phyloP scores from a whole-genome alignment of 768 basidiomycete genomes.

The Hypholoma sublateritium region DNA sequence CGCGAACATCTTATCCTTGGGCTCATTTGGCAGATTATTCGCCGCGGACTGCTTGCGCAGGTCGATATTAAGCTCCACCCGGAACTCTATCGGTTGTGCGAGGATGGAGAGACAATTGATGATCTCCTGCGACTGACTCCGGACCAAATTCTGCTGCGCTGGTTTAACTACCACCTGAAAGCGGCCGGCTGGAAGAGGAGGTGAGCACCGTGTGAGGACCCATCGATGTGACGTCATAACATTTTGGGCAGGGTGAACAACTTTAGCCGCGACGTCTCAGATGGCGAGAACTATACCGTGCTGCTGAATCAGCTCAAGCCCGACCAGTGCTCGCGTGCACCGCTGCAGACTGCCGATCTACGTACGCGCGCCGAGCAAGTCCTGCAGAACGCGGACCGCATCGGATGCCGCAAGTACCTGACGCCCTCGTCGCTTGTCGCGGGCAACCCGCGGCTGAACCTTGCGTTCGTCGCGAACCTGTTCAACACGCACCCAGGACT shows the following conservation, averaged over 20 bases:
- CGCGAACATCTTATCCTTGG: conserved; percentile 96
- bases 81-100: conserved; percentile 92
- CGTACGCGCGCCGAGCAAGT: conserved; percentile 89
- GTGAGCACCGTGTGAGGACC: conserved; percentile 34
- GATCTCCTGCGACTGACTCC: conserved; percentile 92
- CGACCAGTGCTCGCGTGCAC: conserved; percentile 86
- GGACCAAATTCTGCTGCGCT: conserved; percentile 95
- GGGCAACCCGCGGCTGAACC: conserved; percentile 96
- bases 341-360: conserved; percentile 83
- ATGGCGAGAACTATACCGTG: conserved; percentile 97
- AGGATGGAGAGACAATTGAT: conserved; percentile 96
- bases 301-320: conserved; percentile 96
- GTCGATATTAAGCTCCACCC: conserved; percentile 99
- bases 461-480: conserved; percentile 97
- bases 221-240: conserved; percentile 15
- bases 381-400: conserved; percentile 88
- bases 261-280: conserved; percentile 96
- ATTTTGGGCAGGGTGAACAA: conserved; percentile 76
- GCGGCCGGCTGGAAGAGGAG: conserved; percentile 88
- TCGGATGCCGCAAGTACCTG: conserved; percentile 95
- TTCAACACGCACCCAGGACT: conserved; percentile 98
- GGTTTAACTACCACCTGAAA: conserved; percentile 99
- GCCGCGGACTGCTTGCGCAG: conserved; percentile 87
- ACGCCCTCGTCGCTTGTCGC: conserved; percentile 88
- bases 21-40: conserved; percentile 98